These are phyloP conservation scores for Juglanconis sp. DNA, from an alignment of 2,329 filamentous ascomycete genomes.

Conservation along the genomic window DNA sequence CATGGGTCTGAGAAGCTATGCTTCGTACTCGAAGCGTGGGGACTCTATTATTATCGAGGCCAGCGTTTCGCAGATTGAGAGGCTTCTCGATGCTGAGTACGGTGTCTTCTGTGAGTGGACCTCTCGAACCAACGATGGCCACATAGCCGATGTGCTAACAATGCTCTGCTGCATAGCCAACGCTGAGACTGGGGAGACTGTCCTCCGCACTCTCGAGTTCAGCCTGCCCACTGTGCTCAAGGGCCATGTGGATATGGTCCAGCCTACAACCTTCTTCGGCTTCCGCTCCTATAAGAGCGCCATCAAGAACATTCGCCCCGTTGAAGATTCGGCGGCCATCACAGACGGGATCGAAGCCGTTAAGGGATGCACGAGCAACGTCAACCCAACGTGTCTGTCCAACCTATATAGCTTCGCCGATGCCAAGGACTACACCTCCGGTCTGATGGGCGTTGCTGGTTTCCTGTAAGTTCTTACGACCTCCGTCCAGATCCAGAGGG, in stretches of 20 bases:
- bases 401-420: slow-evolving; percentile 45
- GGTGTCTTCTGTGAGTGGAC: slow-evolving; percentile 34
- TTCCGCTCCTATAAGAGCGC: slow-evolving; percentile 14
- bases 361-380: slow-evolving; percentile 25
- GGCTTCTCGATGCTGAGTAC: slow-evolving; percentile 30
- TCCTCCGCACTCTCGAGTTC: slow-evolving; percentile 16
- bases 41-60: slow-evolving; percentile 41
- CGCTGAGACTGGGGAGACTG: slow-evolving; percentile 13
- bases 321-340: not conserved
- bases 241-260: slow-evolving; percentile 14
- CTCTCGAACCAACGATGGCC: slow-evolving; percentile 25
- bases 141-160: slow-evolving; percentile 17
- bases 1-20: slow-evolving; percentile 19
- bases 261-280: slow-evolving; percentile 19
- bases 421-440: slow-evolving; percentile 26
- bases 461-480: slow-evolving; percentile 7
- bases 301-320: slow-evolving; percentile 1
- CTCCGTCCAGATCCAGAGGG: slow-evolving; percentile 39
- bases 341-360: slow-evolving; percentile 9
- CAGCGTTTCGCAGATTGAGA: slow-evolving; percentile 31
- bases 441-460: slow-evolving; percentile 13
- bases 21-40: slow-evolving; percentile 29
- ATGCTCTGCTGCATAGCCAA: slow-evolving; percentile 18
- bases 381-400: slow-evolving; percentile 42
- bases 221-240: slow-evolving; percentile 9